Conservation (phyloP, 2,329 filamentous ascomycete genomes). For the Colletotrichum zoysiae region DNA sequence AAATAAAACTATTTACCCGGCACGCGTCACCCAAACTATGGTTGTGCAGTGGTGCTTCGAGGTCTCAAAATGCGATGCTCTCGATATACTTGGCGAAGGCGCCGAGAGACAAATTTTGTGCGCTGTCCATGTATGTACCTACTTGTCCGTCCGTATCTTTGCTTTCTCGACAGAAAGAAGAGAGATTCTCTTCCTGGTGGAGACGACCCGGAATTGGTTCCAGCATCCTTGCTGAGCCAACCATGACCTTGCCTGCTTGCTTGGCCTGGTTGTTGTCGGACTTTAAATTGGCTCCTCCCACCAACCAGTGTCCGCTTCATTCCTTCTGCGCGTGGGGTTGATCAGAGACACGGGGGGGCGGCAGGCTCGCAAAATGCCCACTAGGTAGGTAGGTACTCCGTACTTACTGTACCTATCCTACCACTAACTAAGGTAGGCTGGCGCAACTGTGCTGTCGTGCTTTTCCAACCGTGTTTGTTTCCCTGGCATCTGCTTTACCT, state of each 20-base stretch:
- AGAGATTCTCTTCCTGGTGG: constrained; percentile 12
- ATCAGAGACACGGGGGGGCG: constrained; percentile 35
- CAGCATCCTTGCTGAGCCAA: constrained; percentile 30
- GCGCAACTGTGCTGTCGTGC: constrained; percentile 14
- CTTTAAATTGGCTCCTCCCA: constrained; percentile 2
- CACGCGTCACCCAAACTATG: constrained; percentile 1
- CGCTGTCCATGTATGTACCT: not conserved
- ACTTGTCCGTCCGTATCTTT: not conserved
- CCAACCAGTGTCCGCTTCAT: constrained; percentile 29
- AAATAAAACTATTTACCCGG: not conserved
- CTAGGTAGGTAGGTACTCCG: too few relatives aligned
- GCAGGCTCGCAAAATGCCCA: constrained; percentile 13
- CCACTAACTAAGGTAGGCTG: constrained; percentile 1
- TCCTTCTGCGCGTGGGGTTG: constrained; percentile 36
- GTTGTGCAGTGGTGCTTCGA: not conserved
- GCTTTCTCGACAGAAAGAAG: not conserved
- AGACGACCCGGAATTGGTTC: constrained; percentile 17
- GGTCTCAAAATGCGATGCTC: constrained; percentile 11
- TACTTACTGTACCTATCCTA: constrained; percentile 5
- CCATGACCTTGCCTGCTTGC: constrained; percentile 32
- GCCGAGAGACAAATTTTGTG: constrained; percentile 4
- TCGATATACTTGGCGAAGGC: constrained; percentile 19
- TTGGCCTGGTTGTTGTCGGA: constrained; percentile 11
- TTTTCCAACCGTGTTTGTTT: constrained; percentile 24
- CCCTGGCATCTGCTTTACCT: constrained; percentile 3